phyloP scores from a whole-genome alignment of 176 grass and related monocot genomes.

The Carex scoparia region DNA sequence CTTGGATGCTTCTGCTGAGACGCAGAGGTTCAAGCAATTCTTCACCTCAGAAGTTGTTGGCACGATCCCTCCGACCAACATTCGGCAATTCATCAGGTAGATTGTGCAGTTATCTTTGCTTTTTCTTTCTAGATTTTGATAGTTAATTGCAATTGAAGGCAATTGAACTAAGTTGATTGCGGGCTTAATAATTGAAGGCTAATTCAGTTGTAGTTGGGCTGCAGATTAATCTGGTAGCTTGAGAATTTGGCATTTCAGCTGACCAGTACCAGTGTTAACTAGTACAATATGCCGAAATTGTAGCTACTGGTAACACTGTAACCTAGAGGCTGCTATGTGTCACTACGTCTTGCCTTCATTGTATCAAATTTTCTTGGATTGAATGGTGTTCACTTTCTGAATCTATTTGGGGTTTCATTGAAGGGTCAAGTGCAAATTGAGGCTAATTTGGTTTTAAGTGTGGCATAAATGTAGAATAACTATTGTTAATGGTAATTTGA shows the following conservation, averaged over 20 bases:
- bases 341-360: neutral
- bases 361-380: neutral
- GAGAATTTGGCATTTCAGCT: neutral
- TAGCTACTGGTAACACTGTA: neutral
- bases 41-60: slow-evolving; percentile 39
- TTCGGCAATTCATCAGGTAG: slow-evolving; percentile 80
- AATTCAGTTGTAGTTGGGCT: neutral
- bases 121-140: neutral
- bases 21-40: slow-evolving; percentile 38
- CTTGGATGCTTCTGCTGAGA: slow-evolving; percentile 59
- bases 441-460: too few relatives aligned
- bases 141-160: neutral
- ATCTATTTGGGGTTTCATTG: neutral
- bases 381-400: neutral
- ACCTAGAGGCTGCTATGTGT: neutral
- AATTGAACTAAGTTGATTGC: neutral
- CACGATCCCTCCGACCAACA: slow-evolving; percentile 40
- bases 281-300: neutral
- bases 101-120: neutral
- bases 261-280: neutral
- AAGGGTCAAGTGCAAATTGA: neutral
- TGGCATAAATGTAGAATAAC: too few relatives aligned
- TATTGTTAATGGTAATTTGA: too few relatives aligned
- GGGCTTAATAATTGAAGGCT: neutral
- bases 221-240: neutral